Evolutionary conservation across 345 rosid genomes (phyloP), one percentile per base, ranked within the genome.

Genomic region (Salix arbutifolia): DNA sequence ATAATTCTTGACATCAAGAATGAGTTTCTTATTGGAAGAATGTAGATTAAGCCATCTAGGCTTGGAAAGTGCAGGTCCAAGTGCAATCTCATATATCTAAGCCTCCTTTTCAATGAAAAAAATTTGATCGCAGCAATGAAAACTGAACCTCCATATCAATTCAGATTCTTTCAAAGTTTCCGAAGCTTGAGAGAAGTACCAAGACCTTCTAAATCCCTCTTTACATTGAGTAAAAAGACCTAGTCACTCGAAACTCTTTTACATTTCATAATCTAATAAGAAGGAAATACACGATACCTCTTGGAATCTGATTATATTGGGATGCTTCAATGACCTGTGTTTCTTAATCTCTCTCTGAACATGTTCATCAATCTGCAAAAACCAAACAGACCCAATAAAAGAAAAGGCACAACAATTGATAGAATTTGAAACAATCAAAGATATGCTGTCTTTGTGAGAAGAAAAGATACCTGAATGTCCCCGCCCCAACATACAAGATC

Each of bases 251-350:
- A 58, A 58, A 58, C 4, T 9, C 62, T n/a, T 10, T 58, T 10
- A 58, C 6, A n/a, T 58, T 58, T 58, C 1, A 8, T 18, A 19
- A 66, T 8, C 37, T 66, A 33, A 66, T 16, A 6, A 9, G 62
- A 58, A 62, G 44, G 35, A 56, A 71, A 25, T 11, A 58, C 62
- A 52, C 31, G 40, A 35, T 71, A 77, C 80, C 80, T 77, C 75
- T 60, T 78, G 67, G 77, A 73, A 78, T 73, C 81, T 73, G 28
- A 78, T 68, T 67, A 73, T 78, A 23, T 78, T 67, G 31, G 81
- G 77, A 73, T 78, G 81, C 50, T 78, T 73, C 73, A 78, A n/a
- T 25, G 81, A 73, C 64, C 81, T 73, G n/a, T 78, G 81, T 64
- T 58, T 78, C 77, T 67, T 73, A 9, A 78, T 73, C 52, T 78